Evolutionary conservation across 2,329 filamentous ascomycete genomes (phyloP), one percentile per base, ranked within the genome.

Genomic region (Colletotrichum tropicicola): DNA sequence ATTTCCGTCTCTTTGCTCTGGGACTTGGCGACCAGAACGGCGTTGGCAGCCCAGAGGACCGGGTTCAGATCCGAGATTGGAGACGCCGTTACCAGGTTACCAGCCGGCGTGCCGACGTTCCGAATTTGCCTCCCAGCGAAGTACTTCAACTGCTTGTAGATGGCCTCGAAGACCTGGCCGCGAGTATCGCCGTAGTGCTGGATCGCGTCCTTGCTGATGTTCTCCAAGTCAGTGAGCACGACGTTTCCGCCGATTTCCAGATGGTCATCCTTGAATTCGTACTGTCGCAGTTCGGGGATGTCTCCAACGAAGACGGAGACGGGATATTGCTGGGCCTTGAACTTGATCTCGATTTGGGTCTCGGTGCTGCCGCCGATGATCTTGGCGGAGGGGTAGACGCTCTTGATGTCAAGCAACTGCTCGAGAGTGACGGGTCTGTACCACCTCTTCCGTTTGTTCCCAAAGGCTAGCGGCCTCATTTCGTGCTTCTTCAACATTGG

Each of bases 331-430:
- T 97, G 88, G 1, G 91, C 93, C 81, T 98, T 98, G 86, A 99
- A 98, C 79, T 97, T 98, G 80, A 97, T 92, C 79, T 99, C 96
- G 66, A 99, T 98, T 78, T 98, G 96, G 0, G 95, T 98, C 78
- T 99, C 96, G 2, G 94, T 97, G 75, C 94, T 97, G 66, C 96
- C 96, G 52, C 94, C 95, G 66, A 99, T 97, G 66, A 99, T 89
- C 78, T 98, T 99, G 5, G 95, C 93, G 25, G 90, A 89, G 0
- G 95, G 95, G 70, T 93, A 91, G 0, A 87, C 89, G 71, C 85
- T 89, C 82, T 98, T 98, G 80, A 99, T 97, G 74, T 97, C 91
- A 15, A 98, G 85, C 15, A 99, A 83, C 74, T 99, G 94, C 39
- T 93, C 85, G 15, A 98, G 75, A 0, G 92, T 98, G 30, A 93